A percentile compares a stretch with the other conserved stretches of the same genome.
These are phyloP conservation scores for Vanrija pseudolonga DNA, from an alignment of 1,284 basidiomycete species.

Conservation along the genomic window DNA sequence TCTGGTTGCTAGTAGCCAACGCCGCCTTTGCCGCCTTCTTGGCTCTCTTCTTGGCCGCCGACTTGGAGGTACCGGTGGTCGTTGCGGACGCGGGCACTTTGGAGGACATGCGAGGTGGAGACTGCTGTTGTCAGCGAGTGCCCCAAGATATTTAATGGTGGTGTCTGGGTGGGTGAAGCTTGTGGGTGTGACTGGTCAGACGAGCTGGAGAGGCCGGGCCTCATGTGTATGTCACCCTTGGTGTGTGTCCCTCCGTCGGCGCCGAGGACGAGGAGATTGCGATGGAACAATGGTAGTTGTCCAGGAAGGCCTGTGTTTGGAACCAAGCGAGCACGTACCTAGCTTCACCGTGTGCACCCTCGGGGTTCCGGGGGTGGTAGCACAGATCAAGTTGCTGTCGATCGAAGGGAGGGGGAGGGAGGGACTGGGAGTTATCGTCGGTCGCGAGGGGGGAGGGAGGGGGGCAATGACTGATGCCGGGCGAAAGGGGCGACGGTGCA, in stretches of 20 bases:
- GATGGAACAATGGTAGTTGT: not conserved
- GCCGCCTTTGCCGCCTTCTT: conserved; percentile 42
- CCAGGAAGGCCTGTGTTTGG: not conserved
- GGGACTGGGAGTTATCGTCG: not conserved
- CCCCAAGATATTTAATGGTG: not conserved
- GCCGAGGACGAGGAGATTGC: not conserved
- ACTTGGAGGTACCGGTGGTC: conserved; percentile 41
- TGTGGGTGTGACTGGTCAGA: no score
- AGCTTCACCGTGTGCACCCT: conserved; percentile 25
- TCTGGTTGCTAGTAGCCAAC: conserved; percentile 9
- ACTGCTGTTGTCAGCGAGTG: conserved; percentile 5
- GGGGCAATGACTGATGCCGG: not conserved
- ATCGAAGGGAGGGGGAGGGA: not conserved
- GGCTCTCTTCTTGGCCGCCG: conserved; percentile 46
- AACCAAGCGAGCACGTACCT: conserved; percentile 8
- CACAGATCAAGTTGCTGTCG: conserved; percentile 7
- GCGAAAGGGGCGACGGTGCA: not conserved
- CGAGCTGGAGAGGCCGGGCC: no score
- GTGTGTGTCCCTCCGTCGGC: not conserved
- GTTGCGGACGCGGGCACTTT: conserved; percentile 25
- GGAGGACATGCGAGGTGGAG: conserved; percentile 35
- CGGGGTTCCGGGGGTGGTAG: conserved; percentile 14
- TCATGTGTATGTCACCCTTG: no score
- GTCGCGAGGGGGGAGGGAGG: not conserved
- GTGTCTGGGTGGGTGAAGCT: no score